These are phyloP conservation scores for Lathyrus aphaca DNA, from an alignment of 306 rosid species.

Conservation along the genomic window DNA sequence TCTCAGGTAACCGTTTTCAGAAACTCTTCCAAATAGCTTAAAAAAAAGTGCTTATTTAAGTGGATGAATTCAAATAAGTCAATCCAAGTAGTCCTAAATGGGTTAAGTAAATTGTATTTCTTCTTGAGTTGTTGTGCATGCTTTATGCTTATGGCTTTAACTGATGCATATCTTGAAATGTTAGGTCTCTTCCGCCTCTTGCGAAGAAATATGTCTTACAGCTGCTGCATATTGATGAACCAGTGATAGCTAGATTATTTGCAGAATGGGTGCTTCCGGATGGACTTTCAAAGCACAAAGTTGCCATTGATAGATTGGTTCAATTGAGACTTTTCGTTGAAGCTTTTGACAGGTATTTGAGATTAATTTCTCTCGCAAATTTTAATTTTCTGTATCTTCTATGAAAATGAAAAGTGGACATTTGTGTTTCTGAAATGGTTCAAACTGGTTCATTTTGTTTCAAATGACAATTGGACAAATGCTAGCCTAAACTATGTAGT, in stretches of 20 bases:
- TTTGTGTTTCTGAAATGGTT: conserved; percentile 28
- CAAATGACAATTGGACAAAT: conserved; percentile 5
- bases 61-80: conserved; percentile 2
- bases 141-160: conserved; percentile 27
- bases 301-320: conserved; percentile 85
- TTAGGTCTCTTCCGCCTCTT: conserved; percentile 91
- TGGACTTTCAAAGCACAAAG: conserved; percentile 83
- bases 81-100: not conserved
- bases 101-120: conserved; percentile 10
- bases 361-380: not conserved
- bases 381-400: not conserved
- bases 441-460: conserved; percentile 21
- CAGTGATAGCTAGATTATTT: conserved; percentile 71
- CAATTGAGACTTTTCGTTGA: conserved; percentile 76
- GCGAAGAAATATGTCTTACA: conserved; percentile 88
- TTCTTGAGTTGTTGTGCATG: not conserved
- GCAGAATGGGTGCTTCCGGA: conserved; percentile 94
- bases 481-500: conserved; percentile 12
- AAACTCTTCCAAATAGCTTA: not conserved
- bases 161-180: conserved; percentile 8
- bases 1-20: conserved; percentile 60
- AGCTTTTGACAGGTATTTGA: conserved; percentile 66
- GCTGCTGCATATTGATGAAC: conserved; percentile 64
- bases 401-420: conserved; percentile 9
- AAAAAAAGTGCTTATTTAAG: not conserved